These are phyloP conservation scores for Claviceps capensis DNA, from an alignment of 2,329 filamentous ascomycete genomes.

Conservation along the genomic window DNA sequence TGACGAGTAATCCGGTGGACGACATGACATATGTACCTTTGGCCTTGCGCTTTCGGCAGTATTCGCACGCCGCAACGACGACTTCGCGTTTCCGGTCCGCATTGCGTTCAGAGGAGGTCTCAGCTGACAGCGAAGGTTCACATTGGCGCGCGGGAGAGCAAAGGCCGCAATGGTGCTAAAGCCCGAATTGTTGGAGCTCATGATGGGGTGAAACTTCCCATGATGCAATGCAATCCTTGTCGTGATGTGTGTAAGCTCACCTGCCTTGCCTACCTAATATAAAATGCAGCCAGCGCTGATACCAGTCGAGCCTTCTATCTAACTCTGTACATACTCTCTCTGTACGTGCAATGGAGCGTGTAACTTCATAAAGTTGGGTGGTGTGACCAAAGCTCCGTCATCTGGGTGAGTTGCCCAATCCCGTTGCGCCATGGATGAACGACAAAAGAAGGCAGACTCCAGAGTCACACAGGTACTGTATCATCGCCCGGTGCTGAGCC, in stretches of 20 bases:
- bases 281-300: too few relatives aligned
- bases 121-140: not conserved
- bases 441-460: too few relatives aligned
- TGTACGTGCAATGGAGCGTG: too few relatives aligned
- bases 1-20: not conserved
- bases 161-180: not conserved
- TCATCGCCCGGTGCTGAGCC: too few relatives aligned
- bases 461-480: too few relatives aligned
- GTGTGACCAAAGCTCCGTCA: too few relatives aligned
- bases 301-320: too few relatives aligned
- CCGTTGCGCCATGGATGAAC: too few relatives aligned
- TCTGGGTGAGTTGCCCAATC: too few relatives aligned
- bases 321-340: too few relatives aligned
- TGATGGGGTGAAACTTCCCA: not conserved
- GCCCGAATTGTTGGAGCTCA: not conserved
- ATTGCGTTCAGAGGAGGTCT: not conserved
- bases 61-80: not conserved
- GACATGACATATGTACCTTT: not conserved
- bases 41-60: conserved; percentile 1
- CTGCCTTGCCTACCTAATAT: too few relatives aligned
- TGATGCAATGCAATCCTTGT: not conserved
- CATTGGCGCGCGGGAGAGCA: not conserved
- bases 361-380: too few relatives aligned
- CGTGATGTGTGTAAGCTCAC: not conserved
- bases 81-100: not conserved